These are phyloP conservation scores for Salix udensis DNA, from an alignment of 345 rosid genomes.

Conservation along the genomic window DNA sequence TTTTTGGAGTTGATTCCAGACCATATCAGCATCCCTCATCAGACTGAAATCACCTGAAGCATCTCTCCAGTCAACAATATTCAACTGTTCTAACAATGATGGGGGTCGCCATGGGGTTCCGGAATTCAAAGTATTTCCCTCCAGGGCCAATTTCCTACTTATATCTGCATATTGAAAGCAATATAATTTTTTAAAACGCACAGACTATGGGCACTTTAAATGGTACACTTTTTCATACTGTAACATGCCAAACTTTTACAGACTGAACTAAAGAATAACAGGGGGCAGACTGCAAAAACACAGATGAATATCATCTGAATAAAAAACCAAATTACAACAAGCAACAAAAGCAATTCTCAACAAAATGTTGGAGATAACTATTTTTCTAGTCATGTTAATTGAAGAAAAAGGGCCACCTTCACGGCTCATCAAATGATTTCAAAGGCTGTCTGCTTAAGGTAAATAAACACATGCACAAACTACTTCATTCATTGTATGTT, in stretches of 20 bases:
- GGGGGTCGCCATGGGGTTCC: slow-evolving; percentile 52
- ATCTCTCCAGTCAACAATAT: slow-evolving; percentile 46
- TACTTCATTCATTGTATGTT: neutral
- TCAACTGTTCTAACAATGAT: slow-evolving; percentile 45
- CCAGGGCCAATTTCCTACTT: slow-evolving; percentile 39
- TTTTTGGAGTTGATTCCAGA: slow-evolving; percentile 50
- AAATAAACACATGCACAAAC: slow-evolving; percentile 15
- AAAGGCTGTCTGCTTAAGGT: neutral
- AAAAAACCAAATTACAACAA: neutral
- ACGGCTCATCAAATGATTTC: neutral
- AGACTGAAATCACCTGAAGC: slow-evolving; percentile 40
- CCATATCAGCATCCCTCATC: slow-evolving; percentile 43
- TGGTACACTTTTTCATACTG: neutral
- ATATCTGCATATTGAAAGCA: slow-evolving; percentile 42
- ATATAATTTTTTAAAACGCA: neutral
- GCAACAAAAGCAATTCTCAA: neutral
- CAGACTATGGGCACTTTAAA: neutral
- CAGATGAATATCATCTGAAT: neutral
- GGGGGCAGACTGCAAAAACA: neutral
- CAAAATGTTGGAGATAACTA: neutral
- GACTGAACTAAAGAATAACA: neutral
- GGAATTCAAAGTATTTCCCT: slow-evolving; percentile 42
- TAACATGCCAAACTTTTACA: neutral
- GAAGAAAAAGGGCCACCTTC: neutral
- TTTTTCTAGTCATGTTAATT: neutral